Base-by-base conservation (phyloP, 805 yeast genomes). In the Candida mattraensis region DNA sequence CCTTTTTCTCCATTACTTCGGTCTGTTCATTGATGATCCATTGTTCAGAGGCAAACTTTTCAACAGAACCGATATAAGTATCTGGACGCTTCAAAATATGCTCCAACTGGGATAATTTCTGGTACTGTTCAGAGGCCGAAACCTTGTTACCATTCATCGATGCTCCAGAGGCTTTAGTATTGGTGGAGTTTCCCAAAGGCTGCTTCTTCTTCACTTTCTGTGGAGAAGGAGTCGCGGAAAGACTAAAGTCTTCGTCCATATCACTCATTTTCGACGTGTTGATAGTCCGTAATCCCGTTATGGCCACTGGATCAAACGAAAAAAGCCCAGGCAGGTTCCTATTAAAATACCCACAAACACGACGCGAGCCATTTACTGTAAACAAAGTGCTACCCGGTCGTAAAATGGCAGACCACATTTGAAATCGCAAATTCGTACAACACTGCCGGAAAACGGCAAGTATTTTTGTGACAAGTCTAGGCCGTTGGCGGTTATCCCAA, bases 81-180 rank as follows among this genome's bases (percentile, higher is more conserved):
- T 93, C 99, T 1, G 99, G 99, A 62, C 99, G 82, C 61, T 88
- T 88, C 54, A 93, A 70, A 39, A 93, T 91, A 70, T 93, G 99
- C 57, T 93, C 98, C 53, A 93, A 71, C 63, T 91, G 99, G 3
- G 96, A 82, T 30, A 93, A 79, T 67, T 86, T 87, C 63, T 91
- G 98, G 65, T 93, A 93, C 52, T 86, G 88, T 35, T 83, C 84
- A 5, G 80, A 74, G 5, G 79, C 80, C 7, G 54, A 46, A 3
- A 37, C 14, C 27, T 49, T 53, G 24, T 43, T 47, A 2, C 36
- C 38, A 22, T 35, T 38, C 6, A 40, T 24, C 19, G 24, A 7
- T 16, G 8, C 34, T 6, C 35, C 30, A 13, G 32, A 33, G 13
- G 14, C 14, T n/a, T 37, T 24, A 5, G 47, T 51, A 30, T 53